Conservation (phyloP, 768 basidiomycete genomes). For the Serendipita sp. region DNA sequence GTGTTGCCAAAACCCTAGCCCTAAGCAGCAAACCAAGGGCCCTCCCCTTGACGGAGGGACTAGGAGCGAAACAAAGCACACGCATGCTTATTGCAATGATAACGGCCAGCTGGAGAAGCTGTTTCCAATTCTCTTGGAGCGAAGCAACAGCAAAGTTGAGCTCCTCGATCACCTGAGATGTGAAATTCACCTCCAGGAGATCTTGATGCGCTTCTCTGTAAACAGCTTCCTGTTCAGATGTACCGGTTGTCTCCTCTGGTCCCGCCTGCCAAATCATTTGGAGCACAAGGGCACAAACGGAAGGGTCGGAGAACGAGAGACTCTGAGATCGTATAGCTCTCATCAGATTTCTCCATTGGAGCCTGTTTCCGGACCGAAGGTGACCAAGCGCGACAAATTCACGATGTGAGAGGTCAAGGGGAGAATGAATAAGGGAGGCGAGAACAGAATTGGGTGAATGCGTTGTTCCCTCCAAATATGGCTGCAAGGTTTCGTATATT, state of each 20-base stretch:
- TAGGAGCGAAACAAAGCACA: constrained; percentile 18
- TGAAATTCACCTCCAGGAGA: constrained; percentile 17
- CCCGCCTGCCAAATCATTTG: constrained; percentile 33
- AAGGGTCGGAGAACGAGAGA: constrained; percentile 24
- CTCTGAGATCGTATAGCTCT: constrained; percentile 26
- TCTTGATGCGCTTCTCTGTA: constrained; percentile 27
- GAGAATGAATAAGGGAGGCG: constrained; percentile 25
- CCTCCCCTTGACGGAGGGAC: constrained; percentile 9
- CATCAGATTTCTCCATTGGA: constrained; percentile 38
- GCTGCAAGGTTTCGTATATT: constrained; percentile 21
- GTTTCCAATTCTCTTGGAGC: constrained; percentile 28
- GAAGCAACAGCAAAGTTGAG: constrained; percentile 20
- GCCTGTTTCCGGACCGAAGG: constrained; percentile 26
- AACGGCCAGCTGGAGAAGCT: constrained; percentile 19
- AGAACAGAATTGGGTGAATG: constrained; percentile 29
- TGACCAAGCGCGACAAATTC: constrained; percentile 30
- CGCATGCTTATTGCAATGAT: constrained; percentile 22
- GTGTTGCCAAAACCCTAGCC: constrained; percentile 14
- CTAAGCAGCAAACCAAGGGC: constrained; percentile 18
- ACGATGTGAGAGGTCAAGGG: constrained; percentile 25
- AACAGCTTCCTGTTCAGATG: constrained; percentile 5
- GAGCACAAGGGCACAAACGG: constrained; percentile 26
- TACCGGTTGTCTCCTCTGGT: not conserved
- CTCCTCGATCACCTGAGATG: constrained; percentile 21
- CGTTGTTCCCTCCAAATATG: constrained; percentile 17